Percentiles rank a stretch among this genome's conserved stretches.
phyloP scores from a whole-genome alignment of 164 flowering plant genomes.

The Cinnamomum micranthum region DNA sequence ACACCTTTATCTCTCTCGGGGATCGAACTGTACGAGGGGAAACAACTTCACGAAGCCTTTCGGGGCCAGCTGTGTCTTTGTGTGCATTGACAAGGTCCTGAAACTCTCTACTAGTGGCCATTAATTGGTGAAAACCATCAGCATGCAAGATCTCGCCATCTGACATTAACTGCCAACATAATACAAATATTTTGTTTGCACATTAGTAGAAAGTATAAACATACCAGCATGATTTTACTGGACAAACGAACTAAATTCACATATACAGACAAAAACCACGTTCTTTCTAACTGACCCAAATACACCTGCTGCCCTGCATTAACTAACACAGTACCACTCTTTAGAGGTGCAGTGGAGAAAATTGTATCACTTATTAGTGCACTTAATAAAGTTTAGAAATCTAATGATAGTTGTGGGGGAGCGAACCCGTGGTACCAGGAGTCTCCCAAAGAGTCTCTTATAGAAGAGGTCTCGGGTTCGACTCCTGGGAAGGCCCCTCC shows the following conservation, averaged over 20 bases:
- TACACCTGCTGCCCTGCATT: not conserved
- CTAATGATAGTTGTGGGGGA: no score
- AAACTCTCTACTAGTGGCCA: conserved; percentile 50
- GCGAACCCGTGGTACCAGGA: no score
- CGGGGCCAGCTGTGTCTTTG: conserved; percentile 46
- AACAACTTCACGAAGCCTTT: conserved; percentile 24
- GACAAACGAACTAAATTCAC: not conserved
- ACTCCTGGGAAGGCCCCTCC: no score
- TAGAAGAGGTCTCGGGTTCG: no score
- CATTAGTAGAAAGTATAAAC: not conserved
- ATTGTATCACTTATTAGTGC: no score
- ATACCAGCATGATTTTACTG: not conserved
- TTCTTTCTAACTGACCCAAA: not conserved
- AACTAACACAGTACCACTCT: no score
- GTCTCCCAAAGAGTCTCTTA: no score
- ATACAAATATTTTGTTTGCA: not conserved
- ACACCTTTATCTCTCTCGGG: conserved; percentile 29
- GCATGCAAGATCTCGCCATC: conserved; percentile 47
- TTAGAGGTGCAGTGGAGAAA: no score
- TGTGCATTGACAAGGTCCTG: conserved; percentile 71
- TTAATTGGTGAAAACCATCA: conserved; percentile 43
- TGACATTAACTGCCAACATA: conserved; percentile 53
- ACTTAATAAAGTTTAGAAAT: no score
- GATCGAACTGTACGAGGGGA: conserved; percentile 18
- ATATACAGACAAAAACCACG: not conserved